Percentiles rank a stretch among this genome's conserved stretches.
These are phyloP conservation scores for Dendrobium nobile DNA, from an alignment of 106 monocot species.

Conservation along the genomic window DNA sequence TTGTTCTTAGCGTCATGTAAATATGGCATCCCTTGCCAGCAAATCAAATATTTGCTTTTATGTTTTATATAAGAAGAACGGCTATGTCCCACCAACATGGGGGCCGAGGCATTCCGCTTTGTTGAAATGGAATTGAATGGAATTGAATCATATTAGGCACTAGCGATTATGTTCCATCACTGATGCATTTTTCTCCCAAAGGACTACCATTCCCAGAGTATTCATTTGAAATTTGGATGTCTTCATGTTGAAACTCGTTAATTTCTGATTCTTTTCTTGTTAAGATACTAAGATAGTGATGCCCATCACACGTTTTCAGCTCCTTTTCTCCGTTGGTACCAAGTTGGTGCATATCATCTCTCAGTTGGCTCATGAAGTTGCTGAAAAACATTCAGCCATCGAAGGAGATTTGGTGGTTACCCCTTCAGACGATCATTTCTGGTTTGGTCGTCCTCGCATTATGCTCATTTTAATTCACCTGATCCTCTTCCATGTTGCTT, in stretches of 20 bases:
- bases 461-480: constrained; percentile 62
- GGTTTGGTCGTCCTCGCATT: constrained; percentile 54
- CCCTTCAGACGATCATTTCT: constrained; percentile 73
- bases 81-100: no score
- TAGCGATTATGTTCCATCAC: no score
- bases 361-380: constrained; percentile 66
- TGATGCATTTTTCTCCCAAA: no score
- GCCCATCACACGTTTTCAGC: constrained; percentile 22
- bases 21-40: no score
- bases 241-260: background rate
- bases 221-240: background rate
- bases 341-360: constrained; percentile 66
- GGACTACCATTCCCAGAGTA: background rate
- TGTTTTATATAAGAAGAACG: no score
- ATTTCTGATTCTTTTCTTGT: background rate
- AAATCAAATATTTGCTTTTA: no score
- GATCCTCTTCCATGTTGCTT: constrained; percentile 71
- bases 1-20: no score
- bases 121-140: no score
- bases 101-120: no score
- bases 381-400: constrained; percentile 57
- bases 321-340: constrained; percentile 56
- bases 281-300: background rate
- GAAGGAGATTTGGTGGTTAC: constrained; percentile 58
- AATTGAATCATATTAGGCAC: no score